Conservation (phyloP, 2,329 filamentous ascomycete genomes). For the Leptographium radiaticola region DNA sequence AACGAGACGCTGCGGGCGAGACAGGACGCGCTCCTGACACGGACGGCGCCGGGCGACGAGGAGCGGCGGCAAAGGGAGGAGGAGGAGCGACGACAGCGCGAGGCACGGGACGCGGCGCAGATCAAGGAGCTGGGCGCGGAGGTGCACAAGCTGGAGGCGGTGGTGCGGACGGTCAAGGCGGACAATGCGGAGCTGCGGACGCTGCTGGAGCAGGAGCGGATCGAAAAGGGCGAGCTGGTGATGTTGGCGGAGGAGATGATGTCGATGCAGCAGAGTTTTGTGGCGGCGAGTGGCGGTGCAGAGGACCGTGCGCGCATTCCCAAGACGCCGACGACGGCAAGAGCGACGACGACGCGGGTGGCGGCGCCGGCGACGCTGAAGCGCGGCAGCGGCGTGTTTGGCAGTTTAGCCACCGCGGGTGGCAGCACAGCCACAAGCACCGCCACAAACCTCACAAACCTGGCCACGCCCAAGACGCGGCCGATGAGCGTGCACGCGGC, state of each 20-base stretch:
- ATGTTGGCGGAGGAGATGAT: slow-evolving; percentile 77
- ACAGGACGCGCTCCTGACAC: slow-evolving; percentile 52
- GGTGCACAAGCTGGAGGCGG: slow-evolving; percentile 60
- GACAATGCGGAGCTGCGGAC: slow-evolving; percentile 54
- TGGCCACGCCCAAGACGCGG: slow-evolving; percentile 13
- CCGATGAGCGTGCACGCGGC: slow-evolving; percentile 8
- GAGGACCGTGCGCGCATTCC: background rate
- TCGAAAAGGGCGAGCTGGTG: slow-evolving; percentile 76
- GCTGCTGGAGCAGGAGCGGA: slow-evolving; percentile 59
- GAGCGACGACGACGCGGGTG: background rate
- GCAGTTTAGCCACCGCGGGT: background rate
- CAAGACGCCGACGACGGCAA: background rate
- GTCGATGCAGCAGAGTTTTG: slow-evolving; percentile 42
- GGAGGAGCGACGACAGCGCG: slow-evolving; percentile 40
- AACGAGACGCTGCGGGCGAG: slow-evolving; percentile 60
- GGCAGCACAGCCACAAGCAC: background rate
- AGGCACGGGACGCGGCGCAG: slow-evolving; percentile 52
- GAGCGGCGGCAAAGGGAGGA: slow-evolving; percentile 30
- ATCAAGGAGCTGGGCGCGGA: slow-evolving; percentile 60
- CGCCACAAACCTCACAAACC: slow-evolving; percentile 7
- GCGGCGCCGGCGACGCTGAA: background rate
- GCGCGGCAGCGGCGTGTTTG: background rate
- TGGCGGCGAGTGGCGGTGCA: slow-evolving; percentile 12
- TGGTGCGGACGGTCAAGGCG: slow-evolving; percentile 54
- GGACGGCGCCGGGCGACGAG: slow-evolving; percentile 31